Percentiles rank a stretch among this genome's conserved stretches.
phyloP scores from a whole-genome alignment of 257 asterid genomes.

The Solanum piurae region DNA sequence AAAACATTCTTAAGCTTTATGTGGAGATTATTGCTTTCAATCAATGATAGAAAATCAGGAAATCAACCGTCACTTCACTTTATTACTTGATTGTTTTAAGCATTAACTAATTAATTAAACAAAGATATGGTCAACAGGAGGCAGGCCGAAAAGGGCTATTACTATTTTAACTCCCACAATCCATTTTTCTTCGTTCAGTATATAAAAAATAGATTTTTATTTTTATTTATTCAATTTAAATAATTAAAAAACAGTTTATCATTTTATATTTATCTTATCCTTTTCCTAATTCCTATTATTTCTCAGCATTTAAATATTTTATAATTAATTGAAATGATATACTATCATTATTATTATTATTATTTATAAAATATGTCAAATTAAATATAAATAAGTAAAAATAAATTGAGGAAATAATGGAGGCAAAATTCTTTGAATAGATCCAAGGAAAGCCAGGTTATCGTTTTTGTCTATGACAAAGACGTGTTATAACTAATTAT shows the following conservation, averaged over 20 bases:
- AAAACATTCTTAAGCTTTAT: not conserved
- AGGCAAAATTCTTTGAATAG: not conserved
- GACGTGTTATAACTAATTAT: not conserved
- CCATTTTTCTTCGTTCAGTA: too few relatives aligned
- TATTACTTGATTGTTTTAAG: not conserved
- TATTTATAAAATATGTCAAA: too few relatives aligned
- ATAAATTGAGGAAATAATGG: not conserved
- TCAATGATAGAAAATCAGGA: not conserved
- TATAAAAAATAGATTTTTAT: too few relatives aligned
- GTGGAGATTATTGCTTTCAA: not conserved
- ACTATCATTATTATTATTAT: too few relatives aligned
- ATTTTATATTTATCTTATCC: too few relatives aligned
- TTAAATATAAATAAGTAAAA: too few relatives aligned
- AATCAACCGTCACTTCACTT: not conserved
- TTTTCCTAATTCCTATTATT: too few relatives aligned
- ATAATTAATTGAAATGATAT: too few relatives aligned
- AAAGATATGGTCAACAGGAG: not conserved
- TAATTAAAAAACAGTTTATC: too few relatives aligned
- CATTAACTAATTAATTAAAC: not conserved
- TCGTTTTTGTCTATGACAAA: not conserved
- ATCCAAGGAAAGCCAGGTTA: not conserved
- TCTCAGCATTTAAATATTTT: too few relatives aligned
- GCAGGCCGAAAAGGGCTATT: not conserved
- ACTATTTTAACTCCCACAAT: not conserved
- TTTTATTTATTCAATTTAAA: too few relatives aligned